Base-by-base conservation (phyloP, 129 eudicot species). In the Lactuca sativa region DNA sequence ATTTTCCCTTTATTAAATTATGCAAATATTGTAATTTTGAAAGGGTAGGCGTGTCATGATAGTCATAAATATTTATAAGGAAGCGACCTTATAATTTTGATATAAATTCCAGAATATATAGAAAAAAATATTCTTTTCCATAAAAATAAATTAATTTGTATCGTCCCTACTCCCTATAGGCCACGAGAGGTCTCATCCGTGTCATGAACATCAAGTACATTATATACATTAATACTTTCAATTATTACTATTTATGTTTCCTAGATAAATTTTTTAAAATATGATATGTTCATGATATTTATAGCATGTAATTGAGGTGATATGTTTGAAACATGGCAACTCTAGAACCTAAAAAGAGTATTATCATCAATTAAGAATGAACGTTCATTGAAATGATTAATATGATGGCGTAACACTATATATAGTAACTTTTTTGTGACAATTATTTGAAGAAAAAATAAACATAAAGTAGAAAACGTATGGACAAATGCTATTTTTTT, bases 131-230 rank as follows among this genome's bases (percentile, higher is more conserved):
- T 18, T 60, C 34, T 0, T 47, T 38, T 36, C 40, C 65, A 75
- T 25, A 47, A 56, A 66, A 69, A 75, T 10, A 53, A 75, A 60
- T 68, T 36, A 76, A 68, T 67, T 76, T 12, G 53, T 59, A 60
- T 62, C 30, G 64, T 52, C 70, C 67, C 64, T 36, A 18, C 59
- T 52, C 70, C 67, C 64, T 36, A 18, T 67, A 41, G 70, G 59
- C 75, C 75, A 68, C 13, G 80, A 76, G 70, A 38, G 70, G 70
- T 76, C 80, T 38, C 75, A 59, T 76, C 74, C 69, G 59, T 67
- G 69, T 67, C 80, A 47, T 59, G 53, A n/a, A 67, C 55, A 57
- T 60, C 74, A 59, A 68, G 58, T 60, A 67, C 80, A 69, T 11
- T 13, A 62, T 63, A 38, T 48, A 14, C 70, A 73, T 21, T 59